phyloP scores from a whole-genome alignment of 192 early-diverging fungal genomes.

The Coemansia sp. region DNA sequence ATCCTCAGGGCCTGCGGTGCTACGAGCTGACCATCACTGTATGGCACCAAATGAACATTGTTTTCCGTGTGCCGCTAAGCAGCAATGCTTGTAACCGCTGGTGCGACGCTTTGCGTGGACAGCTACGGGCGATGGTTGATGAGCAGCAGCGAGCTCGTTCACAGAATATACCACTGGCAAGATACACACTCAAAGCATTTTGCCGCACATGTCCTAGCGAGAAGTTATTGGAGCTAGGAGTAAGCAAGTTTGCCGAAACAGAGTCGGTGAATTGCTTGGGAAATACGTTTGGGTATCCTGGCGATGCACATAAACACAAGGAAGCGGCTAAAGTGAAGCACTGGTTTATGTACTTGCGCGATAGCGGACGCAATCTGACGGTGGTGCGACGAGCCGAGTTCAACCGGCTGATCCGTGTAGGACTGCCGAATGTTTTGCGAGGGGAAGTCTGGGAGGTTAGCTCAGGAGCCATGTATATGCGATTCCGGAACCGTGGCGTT shows the following conservation, averaged over 20 bases:
- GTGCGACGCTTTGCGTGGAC: conserved; percentile 71
- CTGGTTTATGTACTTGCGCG: conserved; percentile 54
- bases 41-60: conserved; percentile 87
- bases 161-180: conserved; percentile 27
- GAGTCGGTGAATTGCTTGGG: conserved; percentile 35
- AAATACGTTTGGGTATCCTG: conserved; percentile 50
- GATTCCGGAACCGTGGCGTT: conserved; percentile 81
- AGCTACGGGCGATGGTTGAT: conserved; percentile 72
- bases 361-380: conserved; percentile 87
- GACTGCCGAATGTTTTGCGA: conserved; percentile 80
- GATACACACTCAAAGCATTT: conserved; percentile 51
- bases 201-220: conserved; percentile 76
- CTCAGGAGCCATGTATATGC: conserved; percentile 81
- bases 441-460: conserved; percentile 95
- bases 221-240: conserved; percentile 22
- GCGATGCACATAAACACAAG: conserved; percentile 30
- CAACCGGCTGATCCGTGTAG: conserved; percentile 84
- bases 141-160: conserved; percentile 69
- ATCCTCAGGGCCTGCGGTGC: conserved; percentile 34
- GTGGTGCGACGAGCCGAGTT: conserved; percentile 76
- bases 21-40: conserved; percentile 79
- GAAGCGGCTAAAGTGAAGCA: conserved; percentile 32
- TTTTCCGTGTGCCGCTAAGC: conserved; percentile 74
- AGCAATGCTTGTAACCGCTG: conserved; percentile 72
- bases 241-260: conserved; percentile 1